Conservation (phyloP, 2,329 filamentous ascomycete genomes). For the Fusarium tjaetaba region DNA sequence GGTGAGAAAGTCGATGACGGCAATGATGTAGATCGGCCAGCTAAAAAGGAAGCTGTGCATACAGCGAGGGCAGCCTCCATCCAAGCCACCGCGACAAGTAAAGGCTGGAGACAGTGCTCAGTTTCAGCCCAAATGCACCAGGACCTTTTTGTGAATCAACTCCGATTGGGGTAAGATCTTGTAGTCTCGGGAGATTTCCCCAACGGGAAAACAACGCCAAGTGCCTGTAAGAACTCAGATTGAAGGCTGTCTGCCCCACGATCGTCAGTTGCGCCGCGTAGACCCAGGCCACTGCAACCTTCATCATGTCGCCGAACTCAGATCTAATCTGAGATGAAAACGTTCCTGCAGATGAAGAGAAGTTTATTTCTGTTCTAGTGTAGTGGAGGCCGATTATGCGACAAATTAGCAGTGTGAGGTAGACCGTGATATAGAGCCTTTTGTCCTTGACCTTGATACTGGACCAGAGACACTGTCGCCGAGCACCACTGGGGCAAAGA, state of each 20-base stretch:
- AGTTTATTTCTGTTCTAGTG: not conserved
- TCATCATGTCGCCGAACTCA: not conserved
- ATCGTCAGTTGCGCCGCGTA: not conserved
- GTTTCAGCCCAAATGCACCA: not conserved
- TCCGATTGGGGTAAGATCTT: not conserved
- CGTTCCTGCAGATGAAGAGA: not conserved
- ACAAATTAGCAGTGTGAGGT: accelerated
- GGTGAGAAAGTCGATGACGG: not conserved
- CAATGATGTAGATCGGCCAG: not conserved
- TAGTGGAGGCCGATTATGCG: too few species aligned
- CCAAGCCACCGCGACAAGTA: not conserved
- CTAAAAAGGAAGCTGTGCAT: not conserved
- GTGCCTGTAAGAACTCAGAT: not conserved
- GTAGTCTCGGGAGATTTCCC: too few species aligned
- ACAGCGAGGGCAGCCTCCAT: not conserved
- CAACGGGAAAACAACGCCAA: not conserved
- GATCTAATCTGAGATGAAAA: not conserved
- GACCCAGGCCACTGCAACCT: not conserved
- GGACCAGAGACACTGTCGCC: not conserved
- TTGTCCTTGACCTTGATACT: not conserved
- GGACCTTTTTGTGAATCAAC: not conserved
- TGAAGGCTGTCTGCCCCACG: not conserved
- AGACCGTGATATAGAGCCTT: not conserved
- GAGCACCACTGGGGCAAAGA: not conserved
- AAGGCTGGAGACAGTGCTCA: not conserved